phyloP scores from a whole-genome alignment of 371 early-diverging fungal species.

The Apophysomyces trapeziformis region DNA sequence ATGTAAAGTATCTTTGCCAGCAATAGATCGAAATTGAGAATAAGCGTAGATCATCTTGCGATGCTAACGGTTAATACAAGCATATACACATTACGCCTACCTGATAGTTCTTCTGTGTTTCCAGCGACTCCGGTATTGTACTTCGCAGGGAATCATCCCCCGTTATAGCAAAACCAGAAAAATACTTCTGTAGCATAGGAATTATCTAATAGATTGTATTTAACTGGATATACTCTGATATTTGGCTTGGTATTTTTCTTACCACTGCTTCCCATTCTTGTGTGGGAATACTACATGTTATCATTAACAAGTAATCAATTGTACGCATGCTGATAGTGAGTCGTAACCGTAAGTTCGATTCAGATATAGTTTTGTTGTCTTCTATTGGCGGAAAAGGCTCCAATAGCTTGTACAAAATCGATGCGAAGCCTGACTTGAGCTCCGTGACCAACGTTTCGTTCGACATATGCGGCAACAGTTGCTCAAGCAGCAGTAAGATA shows the following conservation, averaged over 20 bases:
- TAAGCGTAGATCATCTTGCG: conserved; percentile 67
- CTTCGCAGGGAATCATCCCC: conserved; percentile 24
- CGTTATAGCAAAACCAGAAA: conserved; percentile 58
- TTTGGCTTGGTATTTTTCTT: conserved; percentile 9
- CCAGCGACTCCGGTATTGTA: conserved; percentile 25
- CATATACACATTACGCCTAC: conserved; percentile 17
- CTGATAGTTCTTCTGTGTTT: conserved; percentile 50
- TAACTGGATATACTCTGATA: too few species aligned
- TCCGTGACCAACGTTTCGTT: conserved; percentile 44
- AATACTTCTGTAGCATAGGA: conserved; percentile 67
- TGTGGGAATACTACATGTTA: conserved; percentile 47
- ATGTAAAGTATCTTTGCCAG: conserved; percentile 59
- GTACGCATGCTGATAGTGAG: conserved; percentile 60
- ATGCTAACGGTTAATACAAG: neutral
- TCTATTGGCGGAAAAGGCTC: conserved; percentile 37
- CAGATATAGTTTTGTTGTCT: conserved; percentile 21
- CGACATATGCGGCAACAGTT: conserved; percentile 48
- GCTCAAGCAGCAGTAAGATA: conserved; percentile 42
- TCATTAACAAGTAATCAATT: conserved; percentile 57
- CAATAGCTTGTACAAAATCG: conserved; percentile 44
- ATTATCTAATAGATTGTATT: conserved; percentile 43
- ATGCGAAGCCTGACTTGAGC: conserved; percentile 53
- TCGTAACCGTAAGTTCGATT: conserved; percentile 27
- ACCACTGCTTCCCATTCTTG: conserved; percentile 67
- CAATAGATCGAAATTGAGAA: conserved; percentile 56